Conservation (phyloP, 2,329 filamentous ascomycete genomes). For the Ophiosphaerella narmari region DNA sequence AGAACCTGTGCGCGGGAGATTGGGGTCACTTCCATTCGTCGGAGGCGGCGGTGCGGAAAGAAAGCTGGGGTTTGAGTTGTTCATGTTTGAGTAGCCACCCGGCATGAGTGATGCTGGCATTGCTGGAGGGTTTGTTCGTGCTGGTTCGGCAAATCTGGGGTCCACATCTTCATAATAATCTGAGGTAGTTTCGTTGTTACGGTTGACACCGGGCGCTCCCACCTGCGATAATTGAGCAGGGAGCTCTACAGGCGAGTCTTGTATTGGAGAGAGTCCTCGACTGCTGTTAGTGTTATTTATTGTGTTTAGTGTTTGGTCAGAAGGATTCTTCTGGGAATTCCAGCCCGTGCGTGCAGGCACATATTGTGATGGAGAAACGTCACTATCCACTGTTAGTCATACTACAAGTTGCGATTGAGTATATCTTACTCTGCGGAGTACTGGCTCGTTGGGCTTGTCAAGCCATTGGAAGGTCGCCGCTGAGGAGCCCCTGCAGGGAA, state of each 20-base stretch:
- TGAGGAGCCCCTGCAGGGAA: slow-evolving; percentile 35
- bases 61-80: slow-evolving; percentile 32
- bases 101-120: slow-evolving; percentile 42
- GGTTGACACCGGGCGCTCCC: slow-evolving; percentile 4
- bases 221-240: slow-evolving; percentile 36
- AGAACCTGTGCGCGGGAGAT: slow-evolving; percentile 51
- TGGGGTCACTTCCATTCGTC: slow-evolving; percentile 32
- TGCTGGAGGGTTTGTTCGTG: slow-evolving; percentile 30
- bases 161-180: slow-evolving; percentile 93
- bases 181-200: slow-evolving; percentile 41
- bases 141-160: slow-evolving; percentile 73
- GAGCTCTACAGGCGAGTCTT: slow-evolving; percentile 44
- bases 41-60: slow-evolving; percentile 22
- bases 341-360: slow-evolving; percentile 55
- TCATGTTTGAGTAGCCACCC: slow-evolving; percentile 30
- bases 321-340: slow-evolving; percentile 37
- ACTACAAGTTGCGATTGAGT: slow-evolving; percentile 3
- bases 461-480: slow-evolving; percentile 27
- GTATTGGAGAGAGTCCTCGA: slow-evolving; percentile 46
- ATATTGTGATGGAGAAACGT: slow-evolving; percentile 43
- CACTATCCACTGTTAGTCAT: slow-evolving; percentile 22
- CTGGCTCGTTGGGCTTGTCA: slow-evolving; percentile 65
- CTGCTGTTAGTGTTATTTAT: slow-evolving; percentile 33
- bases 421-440: slow-evolving; percentile 75
- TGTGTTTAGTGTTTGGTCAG: slow-evolving; percentile 31